phyloP scores from a whole-genome alignment of 768 basidiomycete genomes.

The Suillus brevipes region DNA sequence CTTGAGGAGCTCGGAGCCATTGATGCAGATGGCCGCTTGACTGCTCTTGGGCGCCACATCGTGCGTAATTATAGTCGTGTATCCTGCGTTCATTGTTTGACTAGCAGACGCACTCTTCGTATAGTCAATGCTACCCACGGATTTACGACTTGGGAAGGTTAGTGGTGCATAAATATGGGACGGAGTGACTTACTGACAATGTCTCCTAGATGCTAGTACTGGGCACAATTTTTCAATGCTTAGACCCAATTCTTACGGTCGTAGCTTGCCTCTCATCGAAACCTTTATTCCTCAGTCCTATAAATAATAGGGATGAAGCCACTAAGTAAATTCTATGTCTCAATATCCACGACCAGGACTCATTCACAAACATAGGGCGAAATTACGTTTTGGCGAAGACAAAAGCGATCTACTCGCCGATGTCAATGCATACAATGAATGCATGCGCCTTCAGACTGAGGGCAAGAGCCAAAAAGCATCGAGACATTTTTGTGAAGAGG shows the following conservation, averaged over 20 bases:
- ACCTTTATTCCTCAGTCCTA: conserved; percentile 78
- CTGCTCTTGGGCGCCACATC: conserved; percentile 81
- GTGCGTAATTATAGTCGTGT: conserved; percentile 35
- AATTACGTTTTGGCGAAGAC: conserved; percentile 62
- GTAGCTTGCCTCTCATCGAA: conserved; percentile 85
- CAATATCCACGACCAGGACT: not conserved
- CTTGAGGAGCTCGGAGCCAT: conserved; percentile 81
- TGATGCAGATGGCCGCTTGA: conserved; percentile 60
- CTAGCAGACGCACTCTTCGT: conserved; percentile 8
- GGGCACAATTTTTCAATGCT: conserved; percentile 78
- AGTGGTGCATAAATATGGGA: not conserved
- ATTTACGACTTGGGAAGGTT: conserved; percentile 85
- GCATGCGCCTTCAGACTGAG: conserved; percentile 48
- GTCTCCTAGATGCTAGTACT: conserved; percentile 79
- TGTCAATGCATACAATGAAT: conserved; percentile 71
- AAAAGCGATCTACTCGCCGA: conserved; percentile 89
- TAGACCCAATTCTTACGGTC: conserved; percentile 79
- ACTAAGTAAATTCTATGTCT: conserved; percentile 47
- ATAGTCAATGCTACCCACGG: conserved; percentile 83
- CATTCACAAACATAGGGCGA: conserved; percentile 51
- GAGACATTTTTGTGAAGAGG: conserved; percentile 72
- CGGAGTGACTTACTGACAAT: conserved; percentile 6
- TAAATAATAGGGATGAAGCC: conserved; percentile 83
- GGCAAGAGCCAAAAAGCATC: conserved; percentile 48
- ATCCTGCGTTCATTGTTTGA: conserved; percentile 6